Percentiles rank a stretch among this genome's conserved stretches.
phyloP scores from a whole-genome alignment of 2,329 filamentous ascomycete species.

The Xylaria polymorpha region DNA sequence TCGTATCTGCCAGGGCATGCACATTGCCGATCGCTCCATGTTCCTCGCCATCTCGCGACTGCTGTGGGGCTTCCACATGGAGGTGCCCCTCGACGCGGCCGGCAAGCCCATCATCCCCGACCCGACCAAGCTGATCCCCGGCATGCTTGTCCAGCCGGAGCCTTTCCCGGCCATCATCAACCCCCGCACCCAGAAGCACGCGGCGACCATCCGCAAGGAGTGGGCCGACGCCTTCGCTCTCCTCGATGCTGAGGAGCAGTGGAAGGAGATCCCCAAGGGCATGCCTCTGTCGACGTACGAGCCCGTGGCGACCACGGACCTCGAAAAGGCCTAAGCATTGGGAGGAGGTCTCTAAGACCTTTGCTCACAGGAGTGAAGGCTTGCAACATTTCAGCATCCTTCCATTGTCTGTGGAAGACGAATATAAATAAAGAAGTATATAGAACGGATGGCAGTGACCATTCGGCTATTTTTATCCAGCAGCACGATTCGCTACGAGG shows the following conservation, averaged over 20 bases:
- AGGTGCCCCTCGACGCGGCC: constrained; percentile 19
- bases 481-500: neutral
- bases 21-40: constrained; percentile 51
- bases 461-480: constrained; percentile 1
- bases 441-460: neutral
- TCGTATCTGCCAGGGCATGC: constrained; percentile 62
- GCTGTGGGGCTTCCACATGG: constrained; percentile 58
- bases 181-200: constrained; percentile 36
- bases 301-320: constrained; percentile 22
- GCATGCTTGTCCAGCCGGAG: constrained; percentile 42
- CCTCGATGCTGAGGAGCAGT: constrained; percentile 39
- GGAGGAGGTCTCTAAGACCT: no score
- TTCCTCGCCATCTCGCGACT: constrained; percentile 56
- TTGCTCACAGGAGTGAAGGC: neutral
- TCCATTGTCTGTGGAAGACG: neutral
- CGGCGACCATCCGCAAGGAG: constrained; percentile 36
- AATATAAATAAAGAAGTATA: neutral
- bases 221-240: constrained; percentile 36
- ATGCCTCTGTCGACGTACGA: constrained; percentile 42
- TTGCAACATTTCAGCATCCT: neutral
- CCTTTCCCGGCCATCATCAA: constrained; percentile 38
- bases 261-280: constrained; percentile 40
- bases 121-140: constrained; percentile 36
- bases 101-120: constrained; percentile 30
- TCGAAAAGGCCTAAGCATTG: constrained; percentile 24